Percentiles rank a stretch among this genome's conserved stretches.
Conservation (phyloP, 2,329 filamentous ascomycete genomes). For the Teratosphaeria epicoccoides region DNA sequence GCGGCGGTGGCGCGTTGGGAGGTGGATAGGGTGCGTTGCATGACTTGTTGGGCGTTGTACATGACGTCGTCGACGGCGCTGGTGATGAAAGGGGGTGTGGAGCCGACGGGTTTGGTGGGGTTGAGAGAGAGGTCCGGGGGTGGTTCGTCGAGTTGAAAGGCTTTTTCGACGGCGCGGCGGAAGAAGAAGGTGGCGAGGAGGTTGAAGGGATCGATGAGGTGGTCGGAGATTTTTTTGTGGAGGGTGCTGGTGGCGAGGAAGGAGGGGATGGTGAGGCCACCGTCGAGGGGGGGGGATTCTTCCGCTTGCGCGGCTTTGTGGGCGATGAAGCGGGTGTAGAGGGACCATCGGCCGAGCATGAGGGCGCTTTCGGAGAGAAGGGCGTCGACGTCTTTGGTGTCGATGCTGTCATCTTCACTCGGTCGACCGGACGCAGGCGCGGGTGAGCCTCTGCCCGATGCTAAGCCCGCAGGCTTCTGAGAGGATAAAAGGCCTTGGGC, state of each 20-base stretch:
- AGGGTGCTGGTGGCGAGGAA: conserved; percentile 72
- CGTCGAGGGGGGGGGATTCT: conserved; percentile 31
- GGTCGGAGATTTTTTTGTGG: conserved; percentile 63
- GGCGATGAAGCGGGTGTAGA: conserved; percentile 82
- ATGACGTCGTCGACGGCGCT: conserved; percentile 96
- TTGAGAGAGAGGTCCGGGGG: conserved; percentile 71
- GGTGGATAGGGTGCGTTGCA: conserved; percentile 77
- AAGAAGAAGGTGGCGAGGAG: conserved; percentile 94
- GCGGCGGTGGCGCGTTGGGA: conserved; percentile 69
- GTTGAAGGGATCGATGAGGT: conserved; percentile 73
- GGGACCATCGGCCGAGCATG: conserved; percentile 87
- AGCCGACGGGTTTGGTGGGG: conserved; percentile 57
- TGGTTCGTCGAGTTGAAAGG: conserved; percentile 89
- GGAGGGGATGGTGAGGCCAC: conserved; percentile 55
- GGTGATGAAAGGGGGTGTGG: conserved; percentile 81
- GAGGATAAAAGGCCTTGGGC: conserved; percentile 82
- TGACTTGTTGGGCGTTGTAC: conserved; percentile 93
- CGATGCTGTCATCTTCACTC: conserved; percentile 83
- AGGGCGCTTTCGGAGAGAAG: conserved; percentile 77
- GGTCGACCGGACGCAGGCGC: conserved; percentile 48
- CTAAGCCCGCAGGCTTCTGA: conserved; percentile 55
- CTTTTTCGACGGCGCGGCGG: conserved; percentile 88
- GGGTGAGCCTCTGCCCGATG: conserved; percentile 51
- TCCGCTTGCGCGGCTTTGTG: conserved; percentile 45
- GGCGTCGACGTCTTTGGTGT: conserved; percentile 92